Percentiles rank a stretch among this genome's conserved stretches.
These are phyloP conservation scores for Protomyces gravidus DNA, from an alignment of 1,139 yeast genomes.

Conservation along the genomic window DNA sequence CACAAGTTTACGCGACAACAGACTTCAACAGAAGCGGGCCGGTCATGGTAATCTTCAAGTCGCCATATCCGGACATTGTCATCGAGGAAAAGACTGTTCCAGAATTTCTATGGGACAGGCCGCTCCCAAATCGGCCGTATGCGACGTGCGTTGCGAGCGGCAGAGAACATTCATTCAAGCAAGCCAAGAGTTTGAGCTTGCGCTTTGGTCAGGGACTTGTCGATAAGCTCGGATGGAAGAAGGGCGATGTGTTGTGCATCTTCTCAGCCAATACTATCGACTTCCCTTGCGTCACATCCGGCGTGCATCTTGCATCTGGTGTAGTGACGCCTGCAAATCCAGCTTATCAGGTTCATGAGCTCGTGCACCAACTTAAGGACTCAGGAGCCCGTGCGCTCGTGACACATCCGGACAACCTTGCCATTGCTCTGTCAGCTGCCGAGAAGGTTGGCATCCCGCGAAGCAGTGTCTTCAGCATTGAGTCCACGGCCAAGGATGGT, in stretches of 20 bases:
- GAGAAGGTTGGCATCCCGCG: conserved; percentile 17
- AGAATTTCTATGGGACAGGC: conserved; percentile 21
- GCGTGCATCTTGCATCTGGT: conserved; percentile 41
- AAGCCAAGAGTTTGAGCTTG: conserved; percentile 1
- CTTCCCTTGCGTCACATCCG: conserved; percentile 39
- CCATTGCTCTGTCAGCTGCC: conserved; percentile 38
- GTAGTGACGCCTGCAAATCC: conserved; percentile 42
- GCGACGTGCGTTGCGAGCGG: conserved; percentile 20
- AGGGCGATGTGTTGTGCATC: conserved; percentile 40
- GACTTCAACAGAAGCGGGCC: too few relatives aligned
- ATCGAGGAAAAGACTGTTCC: conserved; percentile 15
- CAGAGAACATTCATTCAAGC: conserved; percentile 7
- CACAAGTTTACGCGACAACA: too few relatives aligned
- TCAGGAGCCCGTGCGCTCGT: conserved; percentile 39
- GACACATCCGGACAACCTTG: conserved; percentile 33
- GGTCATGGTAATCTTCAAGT: conserved; percentile 26
- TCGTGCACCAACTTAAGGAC: conserved; percentile 40
- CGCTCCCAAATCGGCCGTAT: conserved; percentile 21
- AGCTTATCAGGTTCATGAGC: conserved; percentile 41
- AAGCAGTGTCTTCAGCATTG: conserved; percentile 15
- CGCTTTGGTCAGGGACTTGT: conserved; percentile 32
- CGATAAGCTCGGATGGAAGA: conserved; percentile 35
- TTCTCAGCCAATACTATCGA: conserved; percentile 39
- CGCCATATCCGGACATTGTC: not conserved
- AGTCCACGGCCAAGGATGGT: conserved; percentile 31